Evolutionary conservation across 768 basidiomycete genomes (phyloP).

Genomic region (Antrodiella citrinella): DNA sequence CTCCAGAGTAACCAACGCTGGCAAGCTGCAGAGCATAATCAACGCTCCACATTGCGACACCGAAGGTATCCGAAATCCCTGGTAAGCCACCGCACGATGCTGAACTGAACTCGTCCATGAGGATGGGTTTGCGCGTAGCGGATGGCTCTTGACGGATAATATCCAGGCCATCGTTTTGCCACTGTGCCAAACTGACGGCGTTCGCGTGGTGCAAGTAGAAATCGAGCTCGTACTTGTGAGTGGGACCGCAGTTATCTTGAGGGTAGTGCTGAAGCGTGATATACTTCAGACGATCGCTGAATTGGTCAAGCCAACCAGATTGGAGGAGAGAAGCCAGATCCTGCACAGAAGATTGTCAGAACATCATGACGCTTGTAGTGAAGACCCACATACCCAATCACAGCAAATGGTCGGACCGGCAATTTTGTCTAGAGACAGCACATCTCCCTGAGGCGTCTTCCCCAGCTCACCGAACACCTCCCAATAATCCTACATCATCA

Average conservation of each 20-base stretch:
- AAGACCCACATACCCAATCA: constrained; percentile 31
- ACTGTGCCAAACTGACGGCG: constrained; percentile 32
- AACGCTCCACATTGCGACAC: constrained; percentile 40
- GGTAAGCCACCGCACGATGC: constrained; percentile 47
- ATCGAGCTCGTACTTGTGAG: constrained; percentile 27
- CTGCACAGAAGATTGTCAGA: constrained; percentile 18
- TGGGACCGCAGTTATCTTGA: constrained; percentile 33
- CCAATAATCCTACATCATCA: constrained; percentile 31
- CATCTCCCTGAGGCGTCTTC: constrained; percentile 31
- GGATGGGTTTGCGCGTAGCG: constrained; percentile 26
- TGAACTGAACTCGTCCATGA: constrained; percentile 50
- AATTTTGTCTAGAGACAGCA: constrained; percentile 30
- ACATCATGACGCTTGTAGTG: background rate
- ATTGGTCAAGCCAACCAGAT: constrained; percentile 32
- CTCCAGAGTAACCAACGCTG: constrained; percentile 37
- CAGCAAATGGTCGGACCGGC: constrained; percentile 47
- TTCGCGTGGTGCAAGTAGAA: constrained; percentile 41
- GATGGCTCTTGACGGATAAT: constrained; percentile 24
- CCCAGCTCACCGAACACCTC: constrained; percentile 27
- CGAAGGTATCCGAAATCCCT: constrained; percentile 42
- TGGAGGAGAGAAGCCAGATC: constrained; percentile 35
- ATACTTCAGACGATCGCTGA: constrained; percentile 36
- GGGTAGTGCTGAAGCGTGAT: constrained; percentile 47
- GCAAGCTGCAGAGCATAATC: constrained; percentile 49
- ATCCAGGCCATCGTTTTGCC: constrained; percentile 38